A percentile compares a stretch with the other conserved stretches of the same genome.
Evolutionary conservation across 2,329 filamentous ascomycete genomes (phyloP).

Genomic region (Penicillium hordei): DNA sequence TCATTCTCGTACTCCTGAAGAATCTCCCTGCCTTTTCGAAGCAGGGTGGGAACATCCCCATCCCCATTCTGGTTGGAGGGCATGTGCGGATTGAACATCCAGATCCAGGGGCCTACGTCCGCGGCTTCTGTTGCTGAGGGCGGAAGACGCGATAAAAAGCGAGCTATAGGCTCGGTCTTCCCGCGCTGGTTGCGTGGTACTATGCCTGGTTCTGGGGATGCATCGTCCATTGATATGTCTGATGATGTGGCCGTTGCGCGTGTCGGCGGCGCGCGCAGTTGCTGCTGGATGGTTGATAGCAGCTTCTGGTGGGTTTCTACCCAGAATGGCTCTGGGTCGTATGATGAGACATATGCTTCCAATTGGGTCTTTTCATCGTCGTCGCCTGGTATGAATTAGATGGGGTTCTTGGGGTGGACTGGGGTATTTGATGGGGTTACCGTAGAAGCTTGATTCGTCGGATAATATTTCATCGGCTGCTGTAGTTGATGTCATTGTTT

Average conservation of each 20-base stretch:
- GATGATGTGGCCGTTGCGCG: not conserved
- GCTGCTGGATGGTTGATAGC: constrained; percentile 36
- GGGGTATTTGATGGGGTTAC: constrained; percentile 19
- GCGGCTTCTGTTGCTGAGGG: constrained; percentile 60
- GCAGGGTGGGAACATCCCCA: constrained; percentile 50
- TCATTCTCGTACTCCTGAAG: constrained; percentile 51
- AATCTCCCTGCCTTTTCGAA: constrained; percentile 56
- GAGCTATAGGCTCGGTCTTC: constrained; percentile 59
- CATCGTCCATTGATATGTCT: constrained; percentile 1
- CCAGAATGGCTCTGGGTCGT: constrained; percentile 56
- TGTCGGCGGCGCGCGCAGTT: not conserved
- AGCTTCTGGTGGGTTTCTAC: constrained; percentile 30
- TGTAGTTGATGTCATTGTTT: not conserved
- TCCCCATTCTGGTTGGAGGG: constrained; percentile 42
- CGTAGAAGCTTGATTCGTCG: constrained; percentile 49
- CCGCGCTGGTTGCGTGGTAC: constrained; percentile 16
- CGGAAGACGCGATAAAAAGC: constrained; percentile 68
- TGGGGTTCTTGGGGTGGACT: not conserved
- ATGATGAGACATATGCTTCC: constrained; percentile 51
- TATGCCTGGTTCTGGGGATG: not conserved
- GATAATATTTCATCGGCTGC: constrained; percentile 36
- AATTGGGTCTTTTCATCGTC: constrained; percentile 51
- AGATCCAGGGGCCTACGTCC: constrained; percentile 65
- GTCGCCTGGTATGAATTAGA: constrained; percentile 51
- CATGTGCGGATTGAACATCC: constrained; percentile 62